phyloP scores from a whole-genome alignment of 2,329 filamentous ascomycete genomes.

The Colletotrichum aenigma region DNA sequence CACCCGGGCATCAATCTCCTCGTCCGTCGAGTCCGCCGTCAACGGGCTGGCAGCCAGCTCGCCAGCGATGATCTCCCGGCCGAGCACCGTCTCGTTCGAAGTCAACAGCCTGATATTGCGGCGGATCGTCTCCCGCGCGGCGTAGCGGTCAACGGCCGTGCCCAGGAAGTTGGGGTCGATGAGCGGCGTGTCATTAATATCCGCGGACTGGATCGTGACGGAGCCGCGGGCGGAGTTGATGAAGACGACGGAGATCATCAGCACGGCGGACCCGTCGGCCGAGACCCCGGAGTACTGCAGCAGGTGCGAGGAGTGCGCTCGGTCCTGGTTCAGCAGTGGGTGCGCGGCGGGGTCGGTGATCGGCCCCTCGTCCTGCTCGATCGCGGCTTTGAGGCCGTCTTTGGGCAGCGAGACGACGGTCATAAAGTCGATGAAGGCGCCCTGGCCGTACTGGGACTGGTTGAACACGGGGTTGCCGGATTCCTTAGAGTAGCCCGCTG shows the following conservation, averaged over 20 bases:
- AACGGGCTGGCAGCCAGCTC: slow-evolving; percentile 23
- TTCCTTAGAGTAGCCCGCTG: slow-evolving; percentile 33
- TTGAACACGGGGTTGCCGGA: slow-evolving; percentile 37
- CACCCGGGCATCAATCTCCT: slow-evolving; percentile 30
- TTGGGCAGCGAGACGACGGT: slow-evolving; percentile 30
- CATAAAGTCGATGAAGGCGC: slow-evolving; percentile 40
- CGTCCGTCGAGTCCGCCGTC: slow-evolving; percentile 25
- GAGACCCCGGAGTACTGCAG: not conserved
- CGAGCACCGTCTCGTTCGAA: not conserved
- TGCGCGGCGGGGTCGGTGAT: slow-evolving; percentile 32
- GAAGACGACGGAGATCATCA: not conserved
- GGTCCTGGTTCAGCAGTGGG: slow-evolving; percentile 30
- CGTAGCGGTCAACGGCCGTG: slow-evolving; percentile 33
- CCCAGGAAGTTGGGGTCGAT: slow-evolving; percentile 34
- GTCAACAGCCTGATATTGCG: slow-evolving; percentile 22
- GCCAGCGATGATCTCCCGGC: slow-evolving; percentile 25
- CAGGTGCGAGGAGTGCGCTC: not conserved
- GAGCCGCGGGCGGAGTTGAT: slow-evolving; percentile 30
- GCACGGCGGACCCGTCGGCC: not conserved
- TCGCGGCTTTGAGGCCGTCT: slow-evolving; percentile 32
- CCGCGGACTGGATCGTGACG: slow-evolving; percentile 24
- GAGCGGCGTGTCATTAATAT: slow-evolving; percentile 21
- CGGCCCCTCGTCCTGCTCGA: slow-evolving; percentile 36
- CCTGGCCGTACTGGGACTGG: slow-evolving; percentile 37
- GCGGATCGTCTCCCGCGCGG: slow-evolving; percentile 28